Evolutionary conservation across 192 early-diverging fungal species (phyloP), one percentile per base, ranked within the genome.

Genomic region (Podila epigama): DNA sequence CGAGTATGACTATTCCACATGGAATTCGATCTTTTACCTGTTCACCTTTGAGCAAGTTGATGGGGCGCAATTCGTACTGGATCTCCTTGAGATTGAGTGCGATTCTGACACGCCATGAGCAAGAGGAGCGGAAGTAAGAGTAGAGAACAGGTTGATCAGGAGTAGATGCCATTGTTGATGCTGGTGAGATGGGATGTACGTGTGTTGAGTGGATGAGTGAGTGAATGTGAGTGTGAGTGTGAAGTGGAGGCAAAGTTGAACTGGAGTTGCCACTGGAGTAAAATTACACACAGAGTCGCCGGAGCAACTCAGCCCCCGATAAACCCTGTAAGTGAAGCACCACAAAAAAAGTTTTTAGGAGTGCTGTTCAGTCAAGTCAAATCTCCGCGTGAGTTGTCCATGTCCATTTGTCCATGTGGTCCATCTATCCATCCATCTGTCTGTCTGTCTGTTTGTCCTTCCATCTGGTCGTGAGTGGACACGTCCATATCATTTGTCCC

Each of bases 51-150:
- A 90, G 58, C 13, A 98, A 82, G 72, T 94, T 90, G 29, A 98
- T 83, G 16, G 82, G 81, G 5, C 70, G 70, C 16, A 68, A 35
- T 36, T 95, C 89, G 75, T 92, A 93, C 7, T 82, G 79, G 51
- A 97, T 87, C 48, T 82, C 83, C 70, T 98, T 98, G 86, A 83
- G 86, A 58, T 83, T 81, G 16, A 98, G 84, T 27, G 87, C 89
- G 39, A 92, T 88, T 31, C 93, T 77, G 37, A 95, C 89, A 66
- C 95, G 88, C 75, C 88, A 94, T 4, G 89, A 84, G 62, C 85
- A 89, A 33, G 89, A 90, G 31, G 91, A 92, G 29, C 95, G 88
- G 72, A 82, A 95, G 82, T 94, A 96, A 5, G 83, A 70, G 66
- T 94, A 94, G 4, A 96, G 86, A 6, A 87, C 63, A 25, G 88